Percentiles rank a stretch among this genome's conserved stretches.
phyloP scores from a whole-genome alignment of 352 stramenopile species.

The Globisporangium rhizosaccharum region DNA sequence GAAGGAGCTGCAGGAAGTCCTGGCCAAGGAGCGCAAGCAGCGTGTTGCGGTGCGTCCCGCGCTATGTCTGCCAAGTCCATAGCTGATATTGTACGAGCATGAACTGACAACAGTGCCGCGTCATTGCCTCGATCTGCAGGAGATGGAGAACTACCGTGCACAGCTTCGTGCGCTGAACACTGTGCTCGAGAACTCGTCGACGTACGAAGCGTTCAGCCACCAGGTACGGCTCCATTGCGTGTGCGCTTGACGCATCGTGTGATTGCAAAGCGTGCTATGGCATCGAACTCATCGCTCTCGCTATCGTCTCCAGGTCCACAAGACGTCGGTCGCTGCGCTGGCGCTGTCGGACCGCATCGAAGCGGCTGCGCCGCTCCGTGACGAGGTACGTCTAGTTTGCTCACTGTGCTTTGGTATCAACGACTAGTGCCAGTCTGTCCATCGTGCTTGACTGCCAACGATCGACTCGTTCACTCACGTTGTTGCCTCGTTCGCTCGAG shows the following conservation, averaged over 20 bases:
- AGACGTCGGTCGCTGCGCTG: conserved; percentile 72
- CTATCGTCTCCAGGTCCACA: conserved; percentile 36
- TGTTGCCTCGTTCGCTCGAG: too few relatives aligned
- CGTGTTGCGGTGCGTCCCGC: conserved; percentile 26
- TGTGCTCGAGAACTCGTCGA: conserved; percentile 67
- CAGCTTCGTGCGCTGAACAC: conserved; percentile 61
- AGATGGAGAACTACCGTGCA: conserved; percentile 62
- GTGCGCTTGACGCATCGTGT: not conserved
- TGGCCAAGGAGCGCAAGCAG: conserved; percentile 58
- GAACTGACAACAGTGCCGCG: not conserved
- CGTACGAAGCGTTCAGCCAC: conserved; percentile 83
- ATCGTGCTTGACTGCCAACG: not conserved
- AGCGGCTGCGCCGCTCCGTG: conserved; percentile 57
- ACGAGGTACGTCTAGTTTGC: conserved; percentile 27
- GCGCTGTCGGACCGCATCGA: conserved; percentile 79
- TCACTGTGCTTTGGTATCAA: too few relatives aligned
- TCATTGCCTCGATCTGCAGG: conserved; percentile 7
- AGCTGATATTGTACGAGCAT: not conserved
- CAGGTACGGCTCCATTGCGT: conserved; percentile 13
- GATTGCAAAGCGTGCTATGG: not conserved
- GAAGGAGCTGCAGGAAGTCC: conserved; percentile 48
- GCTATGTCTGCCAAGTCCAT: not conserved
- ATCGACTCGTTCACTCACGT: too few relatives aligned
- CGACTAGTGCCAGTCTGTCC: not conserved
- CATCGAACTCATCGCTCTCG: too few relatives aligned